phyloP scores from a whole-genome alignment of 2,329 filamentous ascomycete genomes.

The Fusarium euwallaceae region DNA sequence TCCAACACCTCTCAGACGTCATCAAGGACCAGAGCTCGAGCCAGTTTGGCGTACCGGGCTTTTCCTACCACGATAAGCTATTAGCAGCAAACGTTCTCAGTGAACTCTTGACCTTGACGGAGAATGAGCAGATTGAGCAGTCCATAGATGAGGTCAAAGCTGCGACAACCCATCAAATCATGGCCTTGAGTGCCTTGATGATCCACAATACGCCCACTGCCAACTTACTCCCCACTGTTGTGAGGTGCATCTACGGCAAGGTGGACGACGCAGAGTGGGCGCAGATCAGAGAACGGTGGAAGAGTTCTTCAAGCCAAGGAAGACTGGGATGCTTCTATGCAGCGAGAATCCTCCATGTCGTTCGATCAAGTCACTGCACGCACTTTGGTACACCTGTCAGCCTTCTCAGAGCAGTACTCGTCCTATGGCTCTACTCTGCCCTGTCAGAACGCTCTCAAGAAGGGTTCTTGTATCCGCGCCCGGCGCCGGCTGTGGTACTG shows the following conservation, averaged over 20 bases:
- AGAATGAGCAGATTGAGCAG: slow-evolving; percentile 14
- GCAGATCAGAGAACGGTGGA: slow-evolving; percentile 10
- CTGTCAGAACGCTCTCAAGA: not conserved
- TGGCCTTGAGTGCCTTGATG: slow-evolving; percentile 16
- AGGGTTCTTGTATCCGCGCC: not conserved
- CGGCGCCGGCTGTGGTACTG: slow-evolving; percentile 7
- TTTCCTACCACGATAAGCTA: slow-evolving; percentile 2
- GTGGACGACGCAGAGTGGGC: not conserved
- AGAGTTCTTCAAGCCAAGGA: not conserved
- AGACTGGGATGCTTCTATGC: slow-evolving; percentile 28
- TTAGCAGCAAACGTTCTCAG: not conserved
- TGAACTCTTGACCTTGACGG: not conserved
- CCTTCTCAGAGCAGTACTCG: not conserved
- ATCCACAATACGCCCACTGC: slow-evolving; percentile 5
- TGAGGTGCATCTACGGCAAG: slow-evolving; percentile 25
- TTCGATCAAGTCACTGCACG: slow-evolving; percentile 16
- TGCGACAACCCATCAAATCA: slow-evolving; percentile 21
- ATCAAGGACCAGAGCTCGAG: not conserved
- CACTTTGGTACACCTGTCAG: slow-evolving; percentile 8
- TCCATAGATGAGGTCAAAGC: slow-evolving; percentile 20
- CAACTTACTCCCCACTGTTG: slow-evolving; percentile 2
- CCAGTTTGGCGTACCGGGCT: not conserved
- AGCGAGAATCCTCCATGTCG: slow-evolving; percentile 8
- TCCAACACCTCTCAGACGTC: slow-evolving; percentile 7
- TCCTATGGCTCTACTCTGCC: slow-evolving; percentile 16